phyloP scores from a whole-genome alignment of 345 rosid genomes.

The Garcia nutans region DNA sequence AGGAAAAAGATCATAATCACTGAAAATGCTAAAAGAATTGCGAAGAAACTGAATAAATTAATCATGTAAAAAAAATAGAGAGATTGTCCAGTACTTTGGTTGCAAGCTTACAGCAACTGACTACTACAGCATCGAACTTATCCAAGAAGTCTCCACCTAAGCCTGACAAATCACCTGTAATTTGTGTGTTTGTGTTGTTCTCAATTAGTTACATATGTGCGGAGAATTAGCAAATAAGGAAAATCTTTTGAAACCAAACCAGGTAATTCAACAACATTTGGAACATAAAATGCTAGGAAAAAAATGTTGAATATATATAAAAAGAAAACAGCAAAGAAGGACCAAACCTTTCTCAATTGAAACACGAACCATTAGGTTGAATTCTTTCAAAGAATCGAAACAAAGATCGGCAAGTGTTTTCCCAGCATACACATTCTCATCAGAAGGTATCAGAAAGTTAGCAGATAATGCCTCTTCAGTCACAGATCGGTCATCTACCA shows the following conservation, averaged over 20 bases:
- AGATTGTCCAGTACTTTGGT: conserved; percentile 48
- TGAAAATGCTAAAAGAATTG: conserved; percentile 5
- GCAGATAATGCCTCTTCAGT: conserved; percentile 62
- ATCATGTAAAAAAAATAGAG: conserved; percentile 9
- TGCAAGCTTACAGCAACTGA: conserved; percentile 61
- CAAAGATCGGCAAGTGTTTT: conserved; percentile 85
- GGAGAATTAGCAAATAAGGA: neutral
- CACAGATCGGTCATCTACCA: conserved; percentile 71
- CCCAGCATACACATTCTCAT: conserved; percentile 48
- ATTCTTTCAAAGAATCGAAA: conserved; percentile 73
- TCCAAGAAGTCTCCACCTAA: conserved; percentile 53
- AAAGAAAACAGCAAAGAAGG: neutral
- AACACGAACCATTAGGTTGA: conserved; percentile 92
- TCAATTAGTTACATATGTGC: neutral
- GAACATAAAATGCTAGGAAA: neutral
- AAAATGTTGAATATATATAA: neutral
- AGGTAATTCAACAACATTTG: neutral
- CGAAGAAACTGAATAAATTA: neutral
- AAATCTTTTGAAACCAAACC: neutral
- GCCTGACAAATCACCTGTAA: conserved; percentile 73
- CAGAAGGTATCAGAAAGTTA: conserved; percentile 71
- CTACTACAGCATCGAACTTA: conserved; percentile 72
- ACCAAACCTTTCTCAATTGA: conserved; percentile 66
- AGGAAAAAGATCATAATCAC: neutral
- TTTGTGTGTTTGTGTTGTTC: neutral